These are phyloP conservation scores for Penicillium parvum DNA, from an alignment of 495 filamentous ascomycete species.

Conservation along the genomic window DNA sequence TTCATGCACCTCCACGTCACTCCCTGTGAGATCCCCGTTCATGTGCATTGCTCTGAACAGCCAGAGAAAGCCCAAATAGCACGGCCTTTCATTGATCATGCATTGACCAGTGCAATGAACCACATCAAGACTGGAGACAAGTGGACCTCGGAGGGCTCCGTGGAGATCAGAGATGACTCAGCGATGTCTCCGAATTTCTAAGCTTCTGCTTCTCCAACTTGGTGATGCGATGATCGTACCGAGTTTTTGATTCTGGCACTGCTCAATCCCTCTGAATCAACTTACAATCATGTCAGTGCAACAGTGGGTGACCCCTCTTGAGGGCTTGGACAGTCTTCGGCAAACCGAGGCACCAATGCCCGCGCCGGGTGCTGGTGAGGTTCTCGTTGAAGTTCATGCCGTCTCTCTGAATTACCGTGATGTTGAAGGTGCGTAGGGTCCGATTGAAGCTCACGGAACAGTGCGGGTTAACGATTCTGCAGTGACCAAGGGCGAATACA, in stretches of 20 bases:
- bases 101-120: too few species aligned
- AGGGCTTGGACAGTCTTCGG: conserved; percentile 48
- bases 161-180: conserved; percentile 5
- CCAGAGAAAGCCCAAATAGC: background rate
- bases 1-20: background rate
- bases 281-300: conserved; percentile 23
- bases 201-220: conserved; percentile 5
- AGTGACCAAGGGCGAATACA: conserved; percentile 56
- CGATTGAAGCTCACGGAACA: background rate
- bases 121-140: conserved; percentile 1
- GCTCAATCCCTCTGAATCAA: background rate
- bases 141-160: too few species aligned
- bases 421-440: conserved; percentile 44
- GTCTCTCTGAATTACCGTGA: conserved; percentile 59
- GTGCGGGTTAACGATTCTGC: background rate
- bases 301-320: conserved; percentile 47
- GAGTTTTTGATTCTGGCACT: background rate
- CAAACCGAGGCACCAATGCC: conserved; percentile 39
- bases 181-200: conserved; percentile 6
- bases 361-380: conserved; percentile 42
- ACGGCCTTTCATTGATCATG: too few species aligned
- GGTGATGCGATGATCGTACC: background rate
- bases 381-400: conserved; percentile 52
- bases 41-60: background rate
- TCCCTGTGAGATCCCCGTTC: background rate